These are phyloP conservation scores for Saturnispora galanensis DNA, from an alignment of 805 yeast genomes.

Conservation along the genomic window DNA sequence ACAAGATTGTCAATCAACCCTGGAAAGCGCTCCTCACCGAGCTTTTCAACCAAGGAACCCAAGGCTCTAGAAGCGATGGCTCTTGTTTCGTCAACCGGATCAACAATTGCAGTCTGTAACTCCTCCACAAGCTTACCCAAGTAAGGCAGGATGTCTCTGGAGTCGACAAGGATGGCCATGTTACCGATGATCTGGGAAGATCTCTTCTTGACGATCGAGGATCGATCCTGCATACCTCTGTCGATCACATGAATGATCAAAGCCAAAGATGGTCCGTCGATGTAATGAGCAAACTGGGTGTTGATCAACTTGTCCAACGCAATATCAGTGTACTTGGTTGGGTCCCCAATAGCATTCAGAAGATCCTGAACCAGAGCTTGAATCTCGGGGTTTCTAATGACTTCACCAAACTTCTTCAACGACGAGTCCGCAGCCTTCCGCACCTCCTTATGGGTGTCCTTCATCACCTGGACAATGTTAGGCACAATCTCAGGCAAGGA, in stretches of 20 bases:
- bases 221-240: constrained; percentile 90
- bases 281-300: constrained; percentile 94
- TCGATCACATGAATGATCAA: constrained; percentile 88
- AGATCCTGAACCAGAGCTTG: constrained; percentile 81
- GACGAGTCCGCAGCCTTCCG: constrained; percentile 90
- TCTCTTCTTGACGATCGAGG: constrained; percentile 85
- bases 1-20: constrained; percentile 74
- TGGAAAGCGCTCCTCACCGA: constrained; percentile 96
- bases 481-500: constrained; percentile 89
- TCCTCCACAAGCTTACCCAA: constrained; percentile 68
- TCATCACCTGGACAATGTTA: constrained; percentile 88
- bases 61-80: constrained; percentile 96
- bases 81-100: constrained; percentile 94
- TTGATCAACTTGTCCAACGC: constrained; percentile 79
- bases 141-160: constrained; percentile 78
- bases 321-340: constrained; percentile 77
- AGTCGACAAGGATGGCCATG: constrained; percentile 92
- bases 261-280: constrained; percentile 96
- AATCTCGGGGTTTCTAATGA: constrained; percentile 93
- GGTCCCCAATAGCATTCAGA: constrained; percentile 91
- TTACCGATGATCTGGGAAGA: constrained; percentile 98
- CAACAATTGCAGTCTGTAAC: constrained; percentile 91
- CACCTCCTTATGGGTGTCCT: constrained; percentile 94
- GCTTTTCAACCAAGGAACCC: constrained; percentile 90
- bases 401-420: constrained; percentile 88